These are phyloP conservation scores for Aschersonia sp. DNA, from an alignment of 2,329 filamentous ascomycete genomes.

Conservation along the genomic window DNA sequence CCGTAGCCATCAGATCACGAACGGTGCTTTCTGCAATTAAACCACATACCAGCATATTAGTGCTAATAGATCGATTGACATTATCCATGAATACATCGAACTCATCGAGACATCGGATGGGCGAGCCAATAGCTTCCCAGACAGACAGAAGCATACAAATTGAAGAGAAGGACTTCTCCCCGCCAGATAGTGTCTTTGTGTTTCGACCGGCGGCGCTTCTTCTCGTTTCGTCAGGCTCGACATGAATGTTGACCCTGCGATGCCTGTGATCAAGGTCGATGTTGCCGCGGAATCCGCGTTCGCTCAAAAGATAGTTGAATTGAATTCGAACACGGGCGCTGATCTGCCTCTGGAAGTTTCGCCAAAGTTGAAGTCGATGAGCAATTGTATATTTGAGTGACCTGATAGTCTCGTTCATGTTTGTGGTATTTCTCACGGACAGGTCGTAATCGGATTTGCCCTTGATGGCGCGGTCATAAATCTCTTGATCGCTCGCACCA, in stretches of 20 bases:
- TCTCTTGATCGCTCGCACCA: constrained; percentile 51
- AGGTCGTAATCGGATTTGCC: constrained; percentile 26
- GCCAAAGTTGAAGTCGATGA: constrained; percentile 62
- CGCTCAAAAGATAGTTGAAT: constrained; percentile 78
- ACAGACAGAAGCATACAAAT: constrained; percentile 85
- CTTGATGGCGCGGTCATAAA: constrained; percentile 33
- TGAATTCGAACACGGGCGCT: constrained; percentile 72
- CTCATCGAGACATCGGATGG: constrained; percentile 87
- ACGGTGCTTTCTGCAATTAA: no score
- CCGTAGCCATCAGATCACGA: no score
- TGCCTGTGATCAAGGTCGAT: constrained; percentile 63
- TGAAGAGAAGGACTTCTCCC: constrained; percentile 95
- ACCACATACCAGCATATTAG: constrained; percentile 70
- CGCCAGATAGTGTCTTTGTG: constrained; percentile 85
- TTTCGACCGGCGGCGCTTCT: constrained; percentile 57
- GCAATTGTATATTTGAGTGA: constrained; percentile 44
- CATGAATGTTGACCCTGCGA: constrained; percentile 64
- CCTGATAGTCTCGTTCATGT: constrained; percentile 24
- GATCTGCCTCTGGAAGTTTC: constrained; percentile 68
- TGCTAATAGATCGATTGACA: constrained; percentile 85
- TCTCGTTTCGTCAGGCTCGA: constrained; percentile 57
- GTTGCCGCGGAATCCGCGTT: constrained; percentile 75
- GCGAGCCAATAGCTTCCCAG: constrained; percentile 97
- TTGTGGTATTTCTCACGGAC: constrained; percentile 25
- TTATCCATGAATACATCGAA: constrained; percentile 99